A percentile compares a stretch with the other conserved stretches of the same genome.
These are phyloP conservation scores for Claviceps purpurea DNA, from an alignment of 2,329 filamentous ascomycete genomes.

Conservation along the genomic window DNA sequence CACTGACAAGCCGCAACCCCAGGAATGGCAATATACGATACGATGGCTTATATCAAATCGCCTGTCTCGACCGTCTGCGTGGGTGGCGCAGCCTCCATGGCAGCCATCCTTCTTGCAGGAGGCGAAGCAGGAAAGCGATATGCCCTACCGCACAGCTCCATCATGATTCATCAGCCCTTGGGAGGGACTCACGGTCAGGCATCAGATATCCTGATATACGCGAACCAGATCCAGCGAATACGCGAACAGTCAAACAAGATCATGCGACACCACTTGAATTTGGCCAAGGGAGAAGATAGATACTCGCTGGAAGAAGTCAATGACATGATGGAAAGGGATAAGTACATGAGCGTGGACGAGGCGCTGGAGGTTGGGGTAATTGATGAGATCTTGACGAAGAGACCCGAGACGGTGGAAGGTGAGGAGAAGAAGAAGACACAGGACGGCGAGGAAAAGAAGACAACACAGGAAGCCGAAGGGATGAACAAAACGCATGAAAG, in stretches of 20 bases:
- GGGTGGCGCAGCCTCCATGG: constrained; percentile 92
- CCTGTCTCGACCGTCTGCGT: constrained; percentile 92
- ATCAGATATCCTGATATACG: constrained; percentile 87
- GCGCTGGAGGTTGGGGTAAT: constrained; percentile 83
- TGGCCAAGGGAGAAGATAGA: constrained; percentile 59
- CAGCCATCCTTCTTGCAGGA: constrained; percentile 73
- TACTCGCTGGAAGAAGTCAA: constrained; percentile 74
- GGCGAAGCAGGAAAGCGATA: constrained; percentile 76
- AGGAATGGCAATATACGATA: constrained; percentile 88
- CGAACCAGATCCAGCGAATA: constrained; percentile 86
- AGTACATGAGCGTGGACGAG: constrained; percentile 81
- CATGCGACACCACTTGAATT: constrained; percentile 75
- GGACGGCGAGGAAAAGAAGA: constrained; percentile 18
- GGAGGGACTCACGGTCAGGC: constrained; percentile 56
- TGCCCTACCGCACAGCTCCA: constrained; percentile 80
- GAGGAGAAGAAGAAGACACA: constrained; percentile 9
- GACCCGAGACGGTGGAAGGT: constrained; percentile 30
- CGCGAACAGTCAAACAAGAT: constrained; percentile 80
- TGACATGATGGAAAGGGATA: constrained; percentile 92
- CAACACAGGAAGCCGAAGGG: too few species aligned
- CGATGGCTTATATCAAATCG: constrained; percentile 91
- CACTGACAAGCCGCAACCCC: constrained; percentile 3
- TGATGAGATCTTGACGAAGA: constrained; percentile 68
- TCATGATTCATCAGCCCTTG: constrained; percentile 95
- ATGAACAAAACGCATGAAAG: constrained; percentile 20